Base-by-base conservation (phyloP, 2,329 filamentous ascomycete genomes). In the Fusarium denticulatum region DNA sequence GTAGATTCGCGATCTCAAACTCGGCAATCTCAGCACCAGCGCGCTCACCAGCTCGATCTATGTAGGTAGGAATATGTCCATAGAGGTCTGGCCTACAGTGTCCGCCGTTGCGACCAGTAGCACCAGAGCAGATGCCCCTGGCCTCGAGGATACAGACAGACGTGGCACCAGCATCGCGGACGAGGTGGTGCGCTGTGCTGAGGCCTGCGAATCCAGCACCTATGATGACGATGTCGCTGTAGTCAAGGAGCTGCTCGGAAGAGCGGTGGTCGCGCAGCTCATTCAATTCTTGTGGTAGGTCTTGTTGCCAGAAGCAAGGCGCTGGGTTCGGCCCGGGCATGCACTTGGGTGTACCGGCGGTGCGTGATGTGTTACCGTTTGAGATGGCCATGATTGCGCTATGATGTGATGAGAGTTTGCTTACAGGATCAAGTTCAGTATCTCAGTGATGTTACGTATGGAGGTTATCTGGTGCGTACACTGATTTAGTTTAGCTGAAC, bases 11-110 rank as follows among this genome's bases (percentile, higher is more conserved):
- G 18, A 61, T 56, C 24, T 61, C 59, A 43, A 61, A 61, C 5
- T 61, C 59, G 2, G 59, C 59, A 56, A 61, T 61, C 39, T 61
- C 59, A 12, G 59, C 59, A 4, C 59, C 59, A 36, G 59, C 59
- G 20, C 49, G 59, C 15, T 6, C 30, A 5, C 59, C 37, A 2
- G 59, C 47, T 26, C 59, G 59, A 24, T 61, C 59, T 56, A 61
- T 61, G 16, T 61, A 61, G 6, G 59, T 61, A 1, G 59, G 49
- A 15, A 61, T 61, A 26, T 61, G 49, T 7, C 59, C 59, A 3
- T 61, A 61, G 11, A 61, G 28, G 1, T 61, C 59, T 24, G 59
- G 59, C 59, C 59, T 37, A 6, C 37, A 39, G 30, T 64, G 60
- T 18, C 60, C 55, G 1, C 60, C 60, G 7, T 64, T 64, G 10